These are phyloP conservation scores for Cystobasidiaceae sp. DNA, from an alignment of 1,284 basidiomycete genomes.

Conservation along the genomic window DNA sequence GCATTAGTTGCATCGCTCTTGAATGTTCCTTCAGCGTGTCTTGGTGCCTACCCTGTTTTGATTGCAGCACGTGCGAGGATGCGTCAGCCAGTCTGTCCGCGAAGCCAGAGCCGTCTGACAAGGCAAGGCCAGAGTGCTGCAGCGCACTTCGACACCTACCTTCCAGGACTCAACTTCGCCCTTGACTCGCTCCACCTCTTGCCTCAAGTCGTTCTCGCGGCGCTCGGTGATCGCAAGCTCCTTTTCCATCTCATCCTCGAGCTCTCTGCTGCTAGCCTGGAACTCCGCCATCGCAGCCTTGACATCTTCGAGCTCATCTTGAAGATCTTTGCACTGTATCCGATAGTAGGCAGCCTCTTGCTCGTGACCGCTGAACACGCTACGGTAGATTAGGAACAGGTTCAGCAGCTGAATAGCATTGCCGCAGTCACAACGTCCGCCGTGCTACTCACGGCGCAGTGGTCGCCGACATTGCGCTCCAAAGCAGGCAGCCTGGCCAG, in stretches of 20 bases:
- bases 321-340: constrained; percentile 21
- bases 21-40: constrained; percentile 83
- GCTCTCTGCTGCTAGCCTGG: constrained; percentile 80
- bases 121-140: background rate
- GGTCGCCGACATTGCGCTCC: no score
- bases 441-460: no score
- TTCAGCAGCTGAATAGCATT: background rate
- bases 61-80: background rate
- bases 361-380: background rate
- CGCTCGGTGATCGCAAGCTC: constrained; percentile 83
- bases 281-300: constrained; percentile 62
- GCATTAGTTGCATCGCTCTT: constrained; percentile 73
- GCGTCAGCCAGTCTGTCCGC: background rate
- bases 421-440: background rate
- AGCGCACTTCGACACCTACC: constrained; percentile 52
- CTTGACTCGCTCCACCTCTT: constrained; percentile 68
- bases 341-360: constrained; percentile 20
- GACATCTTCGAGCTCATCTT: constrained; percentile 36
- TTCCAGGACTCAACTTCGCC: constrained; percentile 86
- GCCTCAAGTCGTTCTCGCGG: constrained; percentile 70
- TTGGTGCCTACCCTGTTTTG: constrained; percentile 71
- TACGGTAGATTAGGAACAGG: background rate
- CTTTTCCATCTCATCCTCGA: constrained; percentile 85
- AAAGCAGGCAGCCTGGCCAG: no score
- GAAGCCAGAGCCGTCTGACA: background rate